Percentiles rank a stretch among this genome's conserved stretches.
Evolutionary conservation across 805 yeast species (phyloP).

Genomic region (Isabelozyma pseudorhagii): DNA sequence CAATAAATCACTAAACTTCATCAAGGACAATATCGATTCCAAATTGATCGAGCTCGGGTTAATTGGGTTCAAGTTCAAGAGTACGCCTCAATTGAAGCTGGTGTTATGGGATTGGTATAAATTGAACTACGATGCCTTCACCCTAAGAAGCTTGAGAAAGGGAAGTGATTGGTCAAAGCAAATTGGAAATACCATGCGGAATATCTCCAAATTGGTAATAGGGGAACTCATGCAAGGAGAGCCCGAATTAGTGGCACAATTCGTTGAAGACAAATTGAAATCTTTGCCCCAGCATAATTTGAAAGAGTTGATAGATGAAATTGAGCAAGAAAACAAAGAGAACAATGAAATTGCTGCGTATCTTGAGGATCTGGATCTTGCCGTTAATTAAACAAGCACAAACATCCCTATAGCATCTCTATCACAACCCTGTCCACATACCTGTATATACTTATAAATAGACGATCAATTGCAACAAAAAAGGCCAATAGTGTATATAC

Average conservation of each 20-base stretch:
- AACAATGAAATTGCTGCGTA: constrained; percentile 12
- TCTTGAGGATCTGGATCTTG: constrained; percentile 5
- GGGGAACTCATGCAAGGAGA: constrained; percentile 38
- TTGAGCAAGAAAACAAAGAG: constrained; percentile 19
- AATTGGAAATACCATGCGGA: constrained; percentile 42
- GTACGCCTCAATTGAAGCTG: constrained; percentile 22
- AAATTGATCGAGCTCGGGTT: constrained; percentile 53
- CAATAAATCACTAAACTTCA: constrained; percentile 54
- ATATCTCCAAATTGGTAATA: constrained; percentile 40
- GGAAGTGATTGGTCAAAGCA: constrained; percentile 46
- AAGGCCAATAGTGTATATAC: no score
- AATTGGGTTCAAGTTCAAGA: constrained; percentile 48
- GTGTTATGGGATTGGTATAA: constrained; percentile 57
- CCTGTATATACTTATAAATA: no score
- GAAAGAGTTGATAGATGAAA: constrained; percentile 17
- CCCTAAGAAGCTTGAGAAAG: constrained; percentile 41
- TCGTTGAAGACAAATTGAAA: constrained; percentile 26
- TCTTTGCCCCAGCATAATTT: constrained; percentile 39
- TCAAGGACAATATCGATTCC: constrained; percentile 53
- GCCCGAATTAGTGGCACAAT: constrained; percentile 23
- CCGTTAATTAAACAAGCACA: constrained; percentile 3
- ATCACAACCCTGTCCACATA: neutral
- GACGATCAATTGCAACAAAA: no score
- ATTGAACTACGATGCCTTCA: constrained; percentile 52
- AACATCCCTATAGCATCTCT: neutral